phyloP scores from a whole-genome alignment of 495 filamentous ascomycete species.

The Trichocladium uniseriatum region DNA sequence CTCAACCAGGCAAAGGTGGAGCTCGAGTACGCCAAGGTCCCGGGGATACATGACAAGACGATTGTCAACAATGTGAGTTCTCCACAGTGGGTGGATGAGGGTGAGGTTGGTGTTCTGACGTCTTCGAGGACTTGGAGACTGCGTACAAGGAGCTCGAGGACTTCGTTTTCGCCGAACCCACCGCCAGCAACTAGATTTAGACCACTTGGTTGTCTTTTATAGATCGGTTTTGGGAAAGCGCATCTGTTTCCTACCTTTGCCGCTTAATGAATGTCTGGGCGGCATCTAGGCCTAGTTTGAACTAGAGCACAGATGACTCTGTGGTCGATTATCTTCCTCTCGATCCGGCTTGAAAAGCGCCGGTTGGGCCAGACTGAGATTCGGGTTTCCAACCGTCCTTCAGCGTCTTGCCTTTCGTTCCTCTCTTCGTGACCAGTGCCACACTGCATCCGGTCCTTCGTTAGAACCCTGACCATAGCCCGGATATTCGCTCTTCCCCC shows the following conservation, averaged over 20 bases:
- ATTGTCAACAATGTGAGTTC: slow-evolving; percentile 67
- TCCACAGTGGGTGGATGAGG: not conserved
- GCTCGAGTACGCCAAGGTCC: slow-evolving; percentile 64
- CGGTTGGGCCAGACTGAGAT: no score
- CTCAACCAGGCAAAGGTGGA: slow-evolving; percentile 72
- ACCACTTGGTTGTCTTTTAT: not conserved
- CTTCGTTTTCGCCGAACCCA: slow-evolving; percentile 39
- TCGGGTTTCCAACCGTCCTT: no score
- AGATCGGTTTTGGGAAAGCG: slow-evolving; percentile 4
- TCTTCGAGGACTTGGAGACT: slow-evolving; percentile 54
- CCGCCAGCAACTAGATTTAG: not conserved
- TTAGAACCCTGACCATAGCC: no score
- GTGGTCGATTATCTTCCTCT: no score
- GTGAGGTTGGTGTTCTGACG: not conserved
- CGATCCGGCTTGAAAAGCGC: no score
- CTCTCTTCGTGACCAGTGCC: not conserved
- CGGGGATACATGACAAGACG: slow-evolving; percentile 71
- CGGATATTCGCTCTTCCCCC: no score
- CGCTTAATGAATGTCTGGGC: not conserved
- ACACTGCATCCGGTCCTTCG: not conserved
- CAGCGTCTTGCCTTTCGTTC: no score
- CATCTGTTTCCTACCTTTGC: not conserved
- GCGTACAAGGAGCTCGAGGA: slow-evolving; percentile 72
- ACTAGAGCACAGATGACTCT: no score
- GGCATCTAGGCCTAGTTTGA: no score